Evolutionary conservation across 805 yeast genomes (phyloP), one percentile per base, ranked within the genome.

Genomic region (Nakazawaea holstii): DNA sequence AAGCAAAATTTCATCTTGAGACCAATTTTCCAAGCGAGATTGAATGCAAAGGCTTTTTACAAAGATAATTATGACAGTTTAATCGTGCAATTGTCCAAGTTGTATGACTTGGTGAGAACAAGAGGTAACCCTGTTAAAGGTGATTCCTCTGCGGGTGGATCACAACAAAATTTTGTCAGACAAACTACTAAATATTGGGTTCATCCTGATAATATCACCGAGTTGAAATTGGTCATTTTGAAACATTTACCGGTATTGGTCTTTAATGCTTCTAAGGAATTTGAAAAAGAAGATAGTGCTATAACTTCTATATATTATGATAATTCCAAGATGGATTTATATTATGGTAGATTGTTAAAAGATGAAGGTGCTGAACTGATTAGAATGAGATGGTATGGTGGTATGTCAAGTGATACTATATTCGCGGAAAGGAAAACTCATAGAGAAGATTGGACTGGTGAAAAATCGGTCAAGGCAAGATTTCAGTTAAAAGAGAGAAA

Each of bases 161-260:
- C 85, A 38, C 97, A 91, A 74, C 99, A 94, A 67, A 94, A 94
- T 70, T 94, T 94, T 60, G 98, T 94, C 40, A 85, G 99, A 68
- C 99, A 94, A 69, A 94, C 99, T 17, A 94, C 99, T 7, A 94
- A 94, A 64, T 94, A 94, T 69, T 94, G 99, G 99, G 98, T 94
- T 30, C 99, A 94, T 61, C 97, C 97, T 2, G 98, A 94, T 67
- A 92, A 94, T 65, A 90, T 94, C 63, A 94, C 98, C 13, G 98
- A 94, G 71, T 77, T 94, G 65, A 94, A 94, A 70, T 79, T 94
- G 61, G 85, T 89, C 54, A 84, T 94, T 53, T 75, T 94, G 62
- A 92, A 94, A 69, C 98, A 94, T 70, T 75, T 94, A 57, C 99
- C 99, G 2, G 99, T 94, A 14, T 76, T 94, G 55, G 99, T 94